Evolutionary conservation across 1,139 yeast genomes (phyloP).

Genomic region (Candida dubliniensis): DNA sequence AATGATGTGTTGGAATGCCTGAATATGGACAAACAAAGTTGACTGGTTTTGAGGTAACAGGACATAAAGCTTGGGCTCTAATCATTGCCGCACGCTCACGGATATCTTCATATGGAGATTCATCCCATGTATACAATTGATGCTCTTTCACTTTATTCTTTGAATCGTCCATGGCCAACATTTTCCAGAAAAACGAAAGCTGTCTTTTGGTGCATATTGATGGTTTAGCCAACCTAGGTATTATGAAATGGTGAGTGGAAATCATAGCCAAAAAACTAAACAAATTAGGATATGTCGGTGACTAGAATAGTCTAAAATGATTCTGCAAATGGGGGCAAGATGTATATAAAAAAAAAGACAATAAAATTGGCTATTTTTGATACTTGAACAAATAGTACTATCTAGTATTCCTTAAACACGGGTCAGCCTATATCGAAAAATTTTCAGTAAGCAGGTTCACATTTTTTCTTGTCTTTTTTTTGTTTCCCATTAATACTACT

Average conservation of each 20-base stretch:
- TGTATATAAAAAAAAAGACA: too few relatives aligned
- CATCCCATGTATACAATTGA: constrained; percentile 62
- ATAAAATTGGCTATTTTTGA: too few relatives aligned
- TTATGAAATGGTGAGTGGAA: neutral
- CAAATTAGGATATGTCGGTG: too few relatives aligned
- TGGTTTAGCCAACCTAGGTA: neutral
- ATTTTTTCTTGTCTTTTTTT: too few relatives aligned
- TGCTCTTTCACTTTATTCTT: constrained; percentile 23
- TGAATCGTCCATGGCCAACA: constrained; percentile 37
- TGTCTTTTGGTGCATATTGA: constrained; percentile 7
- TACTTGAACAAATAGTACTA: too few relatives aligned
- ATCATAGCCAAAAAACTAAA: too few relatives aligned
- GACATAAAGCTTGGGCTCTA: constrained; percentile 85
- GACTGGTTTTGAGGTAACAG: constrained; percentile 80
- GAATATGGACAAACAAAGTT: constrained; percentile 87
- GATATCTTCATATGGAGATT: constrained; percentile 84
- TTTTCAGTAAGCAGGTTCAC: too few relatives aligned
- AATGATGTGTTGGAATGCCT: constrained; percentile 96
- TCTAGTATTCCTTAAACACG: too few relatives aligned
- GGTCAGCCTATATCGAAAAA: too few relatives aligned
- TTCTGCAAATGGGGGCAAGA: too few relatives aligned
- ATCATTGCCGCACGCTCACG: constrained; percentile 91
- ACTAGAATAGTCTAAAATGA: too few relatives aligned
- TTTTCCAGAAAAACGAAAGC: constrained; percentile 40
- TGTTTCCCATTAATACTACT: too few relatives aligned